Conservation (phyloP, 805 yeast species). For the Candida vaughaniae region DNA sequence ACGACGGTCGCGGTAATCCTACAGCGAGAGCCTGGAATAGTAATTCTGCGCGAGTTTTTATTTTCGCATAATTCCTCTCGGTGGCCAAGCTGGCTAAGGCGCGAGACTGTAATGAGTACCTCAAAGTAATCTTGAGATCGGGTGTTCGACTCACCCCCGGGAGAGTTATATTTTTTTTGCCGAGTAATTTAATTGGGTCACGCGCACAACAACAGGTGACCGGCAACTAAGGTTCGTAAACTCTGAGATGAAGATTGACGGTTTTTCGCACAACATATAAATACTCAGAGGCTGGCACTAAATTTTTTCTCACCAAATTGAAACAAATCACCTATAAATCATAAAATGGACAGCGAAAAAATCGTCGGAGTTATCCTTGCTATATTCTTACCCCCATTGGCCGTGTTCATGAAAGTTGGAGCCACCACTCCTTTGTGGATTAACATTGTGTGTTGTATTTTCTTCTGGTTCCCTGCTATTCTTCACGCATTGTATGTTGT, state of each 20-base stretch:
- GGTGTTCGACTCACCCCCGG: slow-evolving; percentile 48
- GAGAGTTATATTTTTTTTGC: slow-evolving; percentile 29
- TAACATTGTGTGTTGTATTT: slow-evolving; percentile 60
- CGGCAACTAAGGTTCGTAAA: no score
- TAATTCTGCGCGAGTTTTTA: not conserved
- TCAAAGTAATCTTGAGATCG: slow-evolving; percentile 42
- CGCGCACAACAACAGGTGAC: no score
- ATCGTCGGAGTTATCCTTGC: slow-evolving; percentile 44
- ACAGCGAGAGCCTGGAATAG: not conserved
- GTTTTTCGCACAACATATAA: no score
- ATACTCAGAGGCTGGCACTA: no score
- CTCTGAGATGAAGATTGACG: no score
- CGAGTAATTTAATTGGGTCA: no score
- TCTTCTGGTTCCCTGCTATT: slow-evolving; percentile 77
- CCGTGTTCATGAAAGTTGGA: slow-evolving; percentile 71
- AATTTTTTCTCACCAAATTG: no score
- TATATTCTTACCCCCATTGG: slow-evolving; percentile 69
- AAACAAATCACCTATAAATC: no score
- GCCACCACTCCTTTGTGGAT: slow-evolving; percentile 62
- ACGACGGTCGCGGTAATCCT: not conserved
- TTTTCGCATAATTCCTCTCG: slow-evolving; percentile 25
- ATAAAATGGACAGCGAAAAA: slow-evolving; percentile 38
- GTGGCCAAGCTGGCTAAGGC: slow-evolving; percentile 48
- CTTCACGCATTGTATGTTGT: slow-evolving; percentile 72
- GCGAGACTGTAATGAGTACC: slow-evolving; percentile 40